Evolutionary conservation across 805 yeast species (phyloP), one percentile per base, ranked within the genome.

Genomic region (Pichia rugopelliculosa): DNA sequence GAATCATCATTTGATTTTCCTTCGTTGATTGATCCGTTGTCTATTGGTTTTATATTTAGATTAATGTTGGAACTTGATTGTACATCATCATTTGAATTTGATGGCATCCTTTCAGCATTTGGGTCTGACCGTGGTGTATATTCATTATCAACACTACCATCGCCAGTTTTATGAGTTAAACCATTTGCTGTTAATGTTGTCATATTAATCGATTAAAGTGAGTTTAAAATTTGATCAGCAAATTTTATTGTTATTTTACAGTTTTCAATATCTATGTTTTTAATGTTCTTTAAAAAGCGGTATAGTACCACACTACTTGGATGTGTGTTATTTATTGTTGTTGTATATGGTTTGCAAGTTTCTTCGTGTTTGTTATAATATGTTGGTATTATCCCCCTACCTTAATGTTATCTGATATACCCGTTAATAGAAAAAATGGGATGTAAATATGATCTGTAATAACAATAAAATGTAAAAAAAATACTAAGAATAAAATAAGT

Each of bases 161-260:
- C 44, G 9, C 25, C 44, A 30, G 44, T 10, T 24, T 25, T 13
- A 20, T 25, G 24, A 13, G 18, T 10, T 6, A 21, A 17, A 17
- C 36, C 25, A 42, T 42, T 36, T 22, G 40, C 40, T 27, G 40
- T n/a, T 24, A 41, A 23, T n/a, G 44, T 22, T 7, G 44, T 24
- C 40, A 25, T 42, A 25, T 6, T 39, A 30, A 30, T 30, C 34
- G 34, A 30, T 30, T 30, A 30, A 15, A 30, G 34, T 30, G 15
- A 11, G 33, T 27, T 11, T 4, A 27, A 13, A 12, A 27, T n/a
- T n/a, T n/a, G n/a, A n/a, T n/a, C n/a, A n/a, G n/a, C n/a, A n/a
- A n/a, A n/a, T n/a, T n/a, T 27, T 27, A 13, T 15, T 27, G 25
- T 24, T 24, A 9, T 24, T 24, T 24, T 24, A 6, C 6, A 9